Evolutionary conservation across 805 yeast species (phyloP).

Genomic region (Candida argentea): DNA sequence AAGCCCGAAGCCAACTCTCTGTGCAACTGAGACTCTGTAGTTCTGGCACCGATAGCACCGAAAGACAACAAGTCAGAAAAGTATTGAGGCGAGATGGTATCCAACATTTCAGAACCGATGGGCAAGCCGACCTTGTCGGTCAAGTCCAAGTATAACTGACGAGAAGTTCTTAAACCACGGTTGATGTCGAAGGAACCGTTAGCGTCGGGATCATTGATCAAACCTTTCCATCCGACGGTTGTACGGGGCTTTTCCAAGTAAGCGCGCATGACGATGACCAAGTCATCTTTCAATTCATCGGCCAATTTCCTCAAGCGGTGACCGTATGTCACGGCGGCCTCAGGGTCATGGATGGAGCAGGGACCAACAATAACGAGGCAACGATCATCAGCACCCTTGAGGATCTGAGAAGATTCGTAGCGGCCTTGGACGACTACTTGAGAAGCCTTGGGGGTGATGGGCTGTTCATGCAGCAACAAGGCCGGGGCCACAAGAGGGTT

Average conservation of each 20-base stretch:
- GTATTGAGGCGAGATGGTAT: constrained; percentile 94
- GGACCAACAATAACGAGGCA: constrained; percentile 89
- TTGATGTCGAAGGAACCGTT: constrained; percentile 89
- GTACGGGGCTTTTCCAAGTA: constrained; percentile 98
- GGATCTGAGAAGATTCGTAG: constrained; percentile 63
- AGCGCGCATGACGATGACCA: constrained; percentile 90
- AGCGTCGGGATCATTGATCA: constrained; percentile 93
- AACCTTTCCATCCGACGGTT: constrained; percentile 98
- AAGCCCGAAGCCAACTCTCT: constrained; percentile 96
- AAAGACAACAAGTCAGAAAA: constrained; percentile 82
- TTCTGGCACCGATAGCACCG: constrained; percentile 99
- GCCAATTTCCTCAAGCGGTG: constrained; percentile 53
- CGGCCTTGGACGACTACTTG: constrained; percentile 70
- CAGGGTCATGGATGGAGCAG: constrained; percentile 90
- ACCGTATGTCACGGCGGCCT: constrained; percentile 85
- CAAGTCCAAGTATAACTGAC: constrained; percentile 75
- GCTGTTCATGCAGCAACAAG: constrained; percentile 74
- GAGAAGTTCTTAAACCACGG: constrained; percentile 82
- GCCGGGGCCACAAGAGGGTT: constrained; percentile 94
- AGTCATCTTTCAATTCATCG: constrained; percentile 63
- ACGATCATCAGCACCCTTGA: constrained; percentile 72
- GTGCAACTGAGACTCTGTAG: constrained; percentile 96
- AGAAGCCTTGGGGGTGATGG: constrained; percentile 45
- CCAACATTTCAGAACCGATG: constrained; percentile 96
- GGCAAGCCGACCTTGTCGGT: constrained; percentile 69